phyloP scores from a whole-genome alignment of 257 asterid genomes.

The Solanum chilense region DNA sequence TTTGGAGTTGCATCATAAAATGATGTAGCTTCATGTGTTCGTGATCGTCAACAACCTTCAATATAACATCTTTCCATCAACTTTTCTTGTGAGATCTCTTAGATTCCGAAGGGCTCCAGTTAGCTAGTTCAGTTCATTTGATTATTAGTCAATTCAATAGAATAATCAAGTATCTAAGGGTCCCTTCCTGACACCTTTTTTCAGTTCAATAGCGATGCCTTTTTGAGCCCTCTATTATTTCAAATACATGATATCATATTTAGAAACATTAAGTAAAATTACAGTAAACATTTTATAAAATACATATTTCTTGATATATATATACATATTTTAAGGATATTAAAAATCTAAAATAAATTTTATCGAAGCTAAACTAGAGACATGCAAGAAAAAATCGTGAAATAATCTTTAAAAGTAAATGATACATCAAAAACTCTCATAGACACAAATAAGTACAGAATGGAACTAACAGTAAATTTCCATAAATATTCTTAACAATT shows the following conservation, averaged over 20 bases:
- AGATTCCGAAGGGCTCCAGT: too few species aligned
- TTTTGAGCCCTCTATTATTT: neutral
- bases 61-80: too few species aligned
- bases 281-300: neutral
- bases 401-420: neutral
- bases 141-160: too few species aligned
- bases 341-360: neutral
- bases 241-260: neutral
- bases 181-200: too few species aligned
- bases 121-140: too few species aligned
- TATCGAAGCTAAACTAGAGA: neutral
- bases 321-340: neutral
- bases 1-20: neutral
- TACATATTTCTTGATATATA: neutral
- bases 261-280: neutral
- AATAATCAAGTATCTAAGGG: too few species aligned
- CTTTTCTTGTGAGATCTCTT: too few species aligned
- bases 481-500: neutral
- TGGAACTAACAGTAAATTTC: neutral
- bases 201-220: too few species aligned
- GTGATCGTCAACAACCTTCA: neutral
- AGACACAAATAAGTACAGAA: neutral
- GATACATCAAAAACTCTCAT: neutral
- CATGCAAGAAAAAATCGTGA: neutral
- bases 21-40: neutral